Evolutionary conservation across 257 asterid species (phyloP).

Genomic region (Jaltomata sinuosa): DNA sequence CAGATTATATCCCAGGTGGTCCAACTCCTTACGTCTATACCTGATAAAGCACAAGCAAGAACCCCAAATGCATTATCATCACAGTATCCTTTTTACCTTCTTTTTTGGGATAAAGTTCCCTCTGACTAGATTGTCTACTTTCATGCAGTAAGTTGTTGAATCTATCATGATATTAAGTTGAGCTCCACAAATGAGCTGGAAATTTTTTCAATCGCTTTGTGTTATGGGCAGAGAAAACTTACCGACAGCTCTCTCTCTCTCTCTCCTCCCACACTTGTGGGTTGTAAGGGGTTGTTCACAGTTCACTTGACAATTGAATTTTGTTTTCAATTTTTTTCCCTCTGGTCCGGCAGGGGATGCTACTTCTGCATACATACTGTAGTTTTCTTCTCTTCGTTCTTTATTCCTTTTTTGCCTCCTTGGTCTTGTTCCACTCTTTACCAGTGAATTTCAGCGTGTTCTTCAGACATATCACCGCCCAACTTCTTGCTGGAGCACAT

Average conservation of each 20-base stretch:
- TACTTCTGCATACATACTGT: background rate
- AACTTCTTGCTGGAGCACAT: constrained; percentile 67
- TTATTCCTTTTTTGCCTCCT: constrained; percentile 4
- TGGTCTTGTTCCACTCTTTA: constrained; percentile 21
- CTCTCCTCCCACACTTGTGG: background rate
- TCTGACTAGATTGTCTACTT: background rate
- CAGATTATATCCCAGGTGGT: constrained; percentile 42
- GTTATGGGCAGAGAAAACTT: background rate
- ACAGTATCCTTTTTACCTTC: constrained; percentile 54
- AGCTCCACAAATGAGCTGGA: background rate
- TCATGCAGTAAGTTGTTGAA: background rate
- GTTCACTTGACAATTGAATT: background rate
- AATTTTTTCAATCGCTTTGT: background rate
- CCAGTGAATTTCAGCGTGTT: constrained; percentile 49
- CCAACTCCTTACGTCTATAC: constrained; percentile 79
- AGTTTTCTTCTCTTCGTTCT: background rate
- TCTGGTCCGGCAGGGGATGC: background rate
- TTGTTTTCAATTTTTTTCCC: background rate
- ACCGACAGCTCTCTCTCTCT: background rate
- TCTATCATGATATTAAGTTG: background rate
- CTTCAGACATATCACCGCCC: constrained; percentile 54
- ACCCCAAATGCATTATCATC: constrained; percentile 63
- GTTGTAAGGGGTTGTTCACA: background rate
- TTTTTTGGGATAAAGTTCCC: constrained; percentile 1
- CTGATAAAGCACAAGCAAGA: constrained; percentile 83